Evolutionary conservation across 306 rosid species (phyloP), one percentile per base, ranked within the genome.

Genomic region (Hippophae gyantsensis): DNA sequence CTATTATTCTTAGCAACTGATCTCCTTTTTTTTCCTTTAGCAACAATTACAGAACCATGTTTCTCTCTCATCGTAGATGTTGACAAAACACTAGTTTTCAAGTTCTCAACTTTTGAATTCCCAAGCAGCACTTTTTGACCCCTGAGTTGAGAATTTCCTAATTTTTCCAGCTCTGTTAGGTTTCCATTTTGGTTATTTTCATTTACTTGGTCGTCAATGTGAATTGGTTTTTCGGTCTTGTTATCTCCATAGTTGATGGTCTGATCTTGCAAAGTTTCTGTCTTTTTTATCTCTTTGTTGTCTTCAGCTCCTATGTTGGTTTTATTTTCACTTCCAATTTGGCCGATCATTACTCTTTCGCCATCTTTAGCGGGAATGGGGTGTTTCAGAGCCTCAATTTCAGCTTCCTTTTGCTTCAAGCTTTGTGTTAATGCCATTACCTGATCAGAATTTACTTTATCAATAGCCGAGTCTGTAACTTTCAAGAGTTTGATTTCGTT

Each of bases 401-500:
- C 78, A 59, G 75, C 88, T 71, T 88, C 88, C 84, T 81, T 92
- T 9, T 63, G 79, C 78, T 73, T 72, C 58, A 82, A 71, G 63
- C 72, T 72, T 59, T 80, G 81, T 50, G 66, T 61, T 27, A 82
- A 65, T 32, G 77, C 73, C 56, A 46, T 13, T 60, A 74, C 43
- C 25, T 70, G 74, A 48, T 72, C 25, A 60, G 62, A 65, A 47
- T 72, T 74, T 26, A 51, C 69, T 42, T 56, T 72, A 44, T 68
- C 54, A 40, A 3, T 42, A 42, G 13, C 7, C 4, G 13, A 27
- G 44, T 65, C 66, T 46, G 45, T 74, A 48, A 50, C 58, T 56
- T 75, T 70, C 65, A 79, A 67, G 73, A 61, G 42, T 65, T 69
- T 79, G 70, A 81, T 74, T 67, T 87, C 96, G 7, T 68, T 76